phyloP scores from a whole-genome alignment of 805 yeast genomes.

The Barnettozyma populi region DNA sequence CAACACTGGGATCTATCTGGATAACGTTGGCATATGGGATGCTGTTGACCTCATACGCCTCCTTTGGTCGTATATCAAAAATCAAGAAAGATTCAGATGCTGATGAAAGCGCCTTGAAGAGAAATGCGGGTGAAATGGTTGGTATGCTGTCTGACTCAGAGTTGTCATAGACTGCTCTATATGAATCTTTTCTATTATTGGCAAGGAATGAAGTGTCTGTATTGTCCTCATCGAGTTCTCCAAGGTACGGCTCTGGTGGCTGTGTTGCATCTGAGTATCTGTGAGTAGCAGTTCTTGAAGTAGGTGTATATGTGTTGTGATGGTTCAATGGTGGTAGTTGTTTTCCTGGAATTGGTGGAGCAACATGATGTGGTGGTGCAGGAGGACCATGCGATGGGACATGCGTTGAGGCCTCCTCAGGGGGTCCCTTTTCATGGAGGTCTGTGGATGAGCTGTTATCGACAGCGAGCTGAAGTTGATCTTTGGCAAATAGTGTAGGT shows the following conservation, averaged over 20 bases:
- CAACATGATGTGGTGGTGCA: not conserved
- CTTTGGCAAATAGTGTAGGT: conserved; percentile 34
- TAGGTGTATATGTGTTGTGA: not conserved
- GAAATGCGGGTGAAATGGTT: conserved; percentile 31
- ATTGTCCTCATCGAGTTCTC: conserved; percentile 9
- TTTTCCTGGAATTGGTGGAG: not conserved
- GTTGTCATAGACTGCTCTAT: conserved; percentile 35
- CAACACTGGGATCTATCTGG: conserved; percentile 37
- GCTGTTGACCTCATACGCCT: conserved; percentile 29
- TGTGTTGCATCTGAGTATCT: not conserved
- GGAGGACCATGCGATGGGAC: conserved; percentile 15
- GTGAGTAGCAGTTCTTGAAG: not conserved
- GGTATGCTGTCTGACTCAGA: conserved; percentile 43
- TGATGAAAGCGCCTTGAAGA: conserved; percentile 36
- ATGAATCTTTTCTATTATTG: conserved; percentile 31
- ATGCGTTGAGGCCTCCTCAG: not conserved
- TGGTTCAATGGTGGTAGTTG: not conserved
- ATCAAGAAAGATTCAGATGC: conserved; percentile 37
- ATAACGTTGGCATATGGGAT: conserved; percentile 34
- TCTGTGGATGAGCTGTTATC: conserved; percentile 17
- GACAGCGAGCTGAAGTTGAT: conserved; percentile 31
- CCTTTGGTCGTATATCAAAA: conserved; percentile 35
- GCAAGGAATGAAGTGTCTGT: conserved; percentile 9
- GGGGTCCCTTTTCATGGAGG: not conserved
- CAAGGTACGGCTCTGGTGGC: not conserved